These are phyloP conservation scores for Phialophora tarda DNA, from an alignment of 2,329 filamentous ascomycete species.

Conservation along the genomic window DNA sequence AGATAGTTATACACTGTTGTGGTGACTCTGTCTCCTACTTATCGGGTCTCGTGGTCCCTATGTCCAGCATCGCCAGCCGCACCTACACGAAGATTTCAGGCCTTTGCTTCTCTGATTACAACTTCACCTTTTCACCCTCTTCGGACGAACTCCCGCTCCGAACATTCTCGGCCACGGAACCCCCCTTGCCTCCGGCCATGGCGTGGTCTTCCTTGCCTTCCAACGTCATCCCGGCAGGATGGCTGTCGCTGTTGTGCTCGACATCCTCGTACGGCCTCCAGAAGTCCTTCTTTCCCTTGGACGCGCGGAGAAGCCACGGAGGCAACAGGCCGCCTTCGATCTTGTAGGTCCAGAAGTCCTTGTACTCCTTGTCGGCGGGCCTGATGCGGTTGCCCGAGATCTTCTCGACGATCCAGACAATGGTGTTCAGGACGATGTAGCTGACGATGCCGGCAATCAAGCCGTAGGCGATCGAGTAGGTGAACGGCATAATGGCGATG, in stretches of 20 bases:
- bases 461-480: conserved; percentile 85
- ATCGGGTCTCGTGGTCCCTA: neutral
- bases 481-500: conserved; percentile 86
- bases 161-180: conserved; percentile 3
- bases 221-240: conserved; percentile 13
- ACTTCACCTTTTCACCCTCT: conserved; percentile 30
- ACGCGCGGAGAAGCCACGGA: conserved; percentile 70
- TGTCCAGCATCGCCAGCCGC: too few species aligned
- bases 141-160: conserved; percentile 18
- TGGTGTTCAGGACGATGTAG: conserved; percentile 76
- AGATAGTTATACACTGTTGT: neutral
- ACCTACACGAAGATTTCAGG: neutral
- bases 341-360: conserved; percentile 80
- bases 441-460: conserved; percentile 79
- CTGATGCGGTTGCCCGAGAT: conserved; percentile 71
- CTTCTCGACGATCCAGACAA: conserved; percentile 72
- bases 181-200: neutral
- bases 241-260: conserved; percentile 23
- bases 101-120: neutral
- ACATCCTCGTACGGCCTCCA: conserved; percentile 60
- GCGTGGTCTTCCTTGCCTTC: conserved; percentile 21
- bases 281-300: conserved; percentile 73
- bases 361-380: conserved; percentile 75
- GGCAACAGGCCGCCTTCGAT: conserved; percentile 76
- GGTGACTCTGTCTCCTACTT: neutral